Percentiles rank a stretch among this genome's conserved stretches.
These are phyloP conservation scores for Durio zibethinus DNA, from an alignment of 345 rosid genomes.

Conservation along the genomic window DNA sequence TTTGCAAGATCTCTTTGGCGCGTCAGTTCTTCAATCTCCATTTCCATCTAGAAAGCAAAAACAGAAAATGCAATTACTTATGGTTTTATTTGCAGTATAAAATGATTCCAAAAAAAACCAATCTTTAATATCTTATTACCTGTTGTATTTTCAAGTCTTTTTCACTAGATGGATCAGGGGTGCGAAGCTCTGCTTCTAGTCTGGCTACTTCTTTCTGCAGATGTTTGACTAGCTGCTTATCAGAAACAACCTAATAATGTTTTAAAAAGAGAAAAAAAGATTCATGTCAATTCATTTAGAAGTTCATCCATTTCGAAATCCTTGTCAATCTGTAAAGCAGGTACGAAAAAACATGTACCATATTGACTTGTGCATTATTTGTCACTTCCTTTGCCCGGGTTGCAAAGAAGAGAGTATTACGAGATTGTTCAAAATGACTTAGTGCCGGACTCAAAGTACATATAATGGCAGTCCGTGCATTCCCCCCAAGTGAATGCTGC, in stretches of 20 bases:
- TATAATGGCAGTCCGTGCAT: slow-evolving; percentile 97
- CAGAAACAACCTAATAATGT: slow-evolving; percentile 73
- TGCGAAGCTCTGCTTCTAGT: slow-evolving; percentile 92
- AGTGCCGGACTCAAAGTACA: slow-evolving; percentile 95
- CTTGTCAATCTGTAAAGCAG: background rate
- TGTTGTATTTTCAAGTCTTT: slow-evolving; percentile 83
- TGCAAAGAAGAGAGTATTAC: slow-evolving; percentile 92
- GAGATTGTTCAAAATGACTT: slow-evolving; percentile 91
- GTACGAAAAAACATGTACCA: slow-evolving; percentile 53
- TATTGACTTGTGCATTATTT: slow-evolving; percentile 94
- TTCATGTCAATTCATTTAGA: background rate
- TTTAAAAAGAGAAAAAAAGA: background rate
- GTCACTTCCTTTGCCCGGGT: slow-evolving; percentile 99
- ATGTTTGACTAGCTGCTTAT: slow-evolving; percentile 96
- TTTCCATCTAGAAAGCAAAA: slow-evolving; percentile 69
- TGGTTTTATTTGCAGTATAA: slow-evolving; percentile 7
- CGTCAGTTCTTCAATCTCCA: slow-evolving; percentile 85
- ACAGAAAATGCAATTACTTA: slow-evolving; percentile 9
- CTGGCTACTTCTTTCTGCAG: slow-evolving; percentile 98
- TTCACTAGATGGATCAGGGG: slow-evolving; percentile 88
- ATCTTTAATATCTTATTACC: slow-evolving; percentile 34
- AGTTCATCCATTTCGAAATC: slow-evolving; percentile 1
- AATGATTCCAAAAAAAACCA: slow-evolving; percentile 4
- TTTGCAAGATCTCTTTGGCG: slow-evolving; percentile 89
- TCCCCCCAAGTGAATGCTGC: slow-evolving; percentile 99